Conservation (phyloP, 2,329 filamentous ascomycete genomes). For the Penicillium expansum region DNA sequence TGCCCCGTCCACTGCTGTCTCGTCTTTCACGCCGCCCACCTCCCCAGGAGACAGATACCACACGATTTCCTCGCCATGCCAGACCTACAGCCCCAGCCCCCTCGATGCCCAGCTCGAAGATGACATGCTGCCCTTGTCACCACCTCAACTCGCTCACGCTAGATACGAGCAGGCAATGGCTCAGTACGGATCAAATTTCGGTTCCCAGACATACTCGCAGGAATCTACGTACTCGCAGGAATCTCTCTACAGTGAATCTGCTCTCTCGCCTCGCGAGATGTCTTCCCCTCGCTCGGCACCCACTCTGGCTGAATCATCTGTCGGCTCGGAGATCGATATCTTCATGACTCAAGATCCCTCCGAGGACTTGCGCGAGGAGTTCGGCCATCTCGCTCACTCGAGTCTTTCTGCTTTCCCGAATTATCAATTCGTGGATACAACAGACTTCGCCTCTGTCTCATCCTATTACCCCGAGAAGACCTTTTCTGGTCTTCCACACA, state of each 20-base stretch:
- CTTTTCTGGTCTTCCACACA: constrained; percentile 23
- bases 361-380: constrained; percentile 30
- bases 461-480: constrained; percentile 37
- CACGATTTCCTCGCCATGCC: constrained; percentile 38
- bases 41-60: constrained; percentile 45
- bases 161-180: constrained; percentile 26
- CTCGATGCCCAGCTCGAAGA: constrained; percentile 41
- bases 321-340: constrained; percentile 41
- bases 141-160: constrained; percentile 24
- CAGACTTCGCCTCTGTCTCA: constrained; percentile 32
- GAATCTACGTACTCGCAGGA: constrained; percentile 27
- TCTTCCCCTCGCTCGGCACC: constrained; percentile 40
- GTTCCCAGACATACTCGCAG: constrained; percentile 23
- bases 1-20: constrained; percentile 43
- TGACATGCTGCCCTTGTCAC: constrained; percentile 37
- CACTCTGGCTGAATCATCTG: constrained; percentile 34
- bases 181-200: constrained; percentile 13
- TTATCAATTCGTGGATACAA: constrained; percentile 21
- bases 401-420: constrained; percentile 33
- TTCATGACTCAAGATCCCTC: constrained; percentile 40
- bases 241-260: constrained; percentile 31
- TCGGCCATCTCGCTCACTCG: constrained; percentile 29
- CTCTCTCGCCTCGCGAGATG: constrained; percentile 32
- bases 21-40: constrained; percentile 48
- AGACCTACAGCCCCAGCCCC: constrained; percentile 38